These are phyloP conservation scores for Carex scoparia DNA, from an alignment of 176 grass and related monocot species.

Conservation along the genomic window DNA sequence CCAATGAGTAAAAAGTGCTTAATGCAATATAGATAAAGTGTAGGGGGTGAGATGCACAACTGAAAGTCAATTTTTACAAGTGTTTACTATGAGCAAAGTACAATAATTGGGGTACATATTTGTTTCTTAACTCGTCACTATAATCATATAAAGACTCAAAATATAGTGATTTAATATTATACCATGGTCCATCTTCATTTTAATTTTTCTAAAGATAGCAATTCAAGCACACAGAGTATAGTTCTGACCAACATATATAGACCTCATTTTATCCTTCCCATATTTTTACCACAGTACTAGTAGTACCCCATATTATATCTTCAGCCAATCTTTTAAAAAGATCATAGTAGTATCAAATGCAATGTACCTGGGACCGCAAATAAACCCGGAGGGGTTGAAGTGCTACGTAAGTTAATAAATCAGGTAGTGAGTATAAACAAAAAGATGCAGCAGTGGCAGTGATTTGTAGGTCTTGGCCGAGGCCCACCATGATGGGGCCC, in stretches of 20 bases:
- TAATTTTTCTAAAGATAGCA: not conserved
- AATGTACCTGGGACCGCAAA: slow-evolving; percentile 64
- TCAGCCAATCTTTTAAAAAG: slow-evolving; percentile 2
- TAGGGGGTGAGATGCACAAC: not conserved
- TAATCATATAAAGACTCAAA: too few relatives aligned
- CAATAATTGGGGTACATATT: not conserved
- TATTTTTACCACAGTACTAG: not conserved
- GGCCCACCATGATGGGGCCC: slow-evolving; percentile 67
- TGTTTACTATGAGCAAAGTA: slow-evolving; percentile 3
- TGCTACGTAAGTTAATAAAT: slow-evolving; percentile 58
- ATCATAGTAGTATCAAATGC: not conserved
- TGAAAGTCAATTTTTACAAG: not conserved
- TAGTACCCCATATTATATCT: not conserved
- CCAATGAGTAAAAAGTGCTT: not conserved
- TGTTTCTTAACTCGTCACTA: not conserved
- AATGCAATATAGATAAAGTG: not conserved
- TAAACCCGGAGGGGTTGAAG: slow-evolving; percentile 92
- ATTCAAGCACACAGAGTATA: not conserved
- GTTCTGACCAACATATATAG: not conserved
- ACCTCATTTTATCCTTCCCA: not conserved
- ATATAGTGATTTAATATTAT: not conserved
- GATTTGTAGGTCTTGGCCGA: slow-evolving; percentile 84
- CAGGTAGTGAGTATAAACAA: slow-evolving; percentile 69
- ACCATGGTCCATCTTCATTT: not conserved
- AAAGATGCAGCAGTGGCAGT: slow-evolving; percentile 62